Evolutionary conservation across 225 moss, liverwort and hornwort species (phyloP).

Genomic region (Pseudisothecium myosuroides): DNA sequence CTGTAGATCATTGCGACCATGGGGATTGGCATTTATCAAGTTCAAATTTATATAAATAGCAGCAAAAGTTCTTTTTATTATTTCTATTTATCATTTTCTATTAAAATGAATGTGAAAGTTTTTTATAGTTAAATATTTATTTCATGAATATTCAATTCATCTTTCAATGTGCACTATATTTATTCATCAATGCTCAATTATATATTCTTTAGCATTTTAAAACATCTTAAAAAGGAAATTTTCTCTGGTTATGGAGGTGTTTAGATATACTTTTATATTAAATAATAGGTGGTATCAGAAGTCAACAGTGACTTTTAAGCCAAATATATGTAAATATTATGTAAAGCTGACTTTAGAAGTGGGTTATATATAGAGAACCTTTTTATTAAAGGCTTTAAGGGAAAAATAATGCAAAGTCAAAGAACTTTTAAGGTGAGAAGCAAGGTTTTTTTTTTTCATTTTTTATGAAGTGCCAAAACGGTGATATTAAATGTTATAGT

Average conservation of each 20-base stretch:
- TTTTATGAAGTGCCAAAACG: too few species aligned
- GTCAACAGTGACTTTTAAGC: fast-evolving
- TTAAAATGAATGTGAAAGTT: not conserved
- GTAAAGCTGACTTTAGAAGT: not conserved
- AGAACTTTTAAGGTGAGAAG: too few species aligned
- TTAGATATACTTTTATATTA: not conserved
- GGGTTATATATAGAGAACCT: fast-evolving
- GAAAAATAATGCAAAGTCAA: too few species aligned
- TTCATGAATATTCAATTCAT: not conserved
- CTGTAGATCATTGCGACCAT: not conserved
- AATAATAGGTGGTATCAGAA: fast-evolving
- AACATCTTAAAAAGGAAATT: too few species aligned
- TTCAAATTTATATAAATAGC: not conserved
- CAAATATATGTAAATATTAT: not conserved
- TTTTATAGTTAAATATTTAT: not conserved
- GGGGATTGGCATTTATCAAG: not conserved
- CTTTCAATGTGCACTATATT: not conserved
- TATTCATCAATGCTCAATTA: not conserved
- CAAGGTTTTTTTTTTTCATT: too few species aligned
- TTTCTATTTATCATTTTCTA: not conserved
- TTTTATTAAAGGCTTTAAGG: not conserved
- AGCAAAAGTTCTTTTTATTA: not conserved
- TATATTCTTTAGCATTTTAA: not conserved
- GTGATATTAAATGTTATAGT: too few species aligned
- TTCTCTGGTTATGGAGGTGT: too few species aligned